These are phyloP conservation scores for Phytophthora cryptogea DNA, from an alignment of 352 stramenopile genomes.

Conservation along the genomic window DNA sequence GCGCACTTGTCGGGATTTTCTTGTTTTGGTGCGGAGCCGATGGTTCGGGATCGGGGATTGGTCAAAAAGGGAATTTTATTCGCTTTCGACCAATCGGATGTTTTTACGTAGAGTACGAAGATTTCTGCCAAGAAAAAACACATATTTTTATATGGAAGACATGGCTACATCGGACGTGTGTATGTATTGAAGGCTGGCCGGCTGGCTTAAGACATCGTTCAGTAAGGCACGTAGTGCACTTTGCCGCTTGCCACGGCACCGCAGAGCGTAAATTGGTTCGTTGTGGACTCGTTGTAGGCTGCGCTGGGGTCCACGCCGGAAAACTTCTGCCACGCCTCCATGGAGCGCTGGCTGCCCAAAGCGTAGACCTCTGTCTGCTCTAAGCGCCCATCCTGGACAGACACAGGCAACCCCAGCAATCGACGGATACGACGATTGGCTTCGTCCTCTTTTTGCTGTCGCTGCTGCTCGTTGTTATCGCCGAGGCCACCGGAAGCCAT, in stretches of 20 bases:
- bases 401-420: slow-evolving; percentile 58
- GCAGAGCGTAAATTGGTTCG: slow-evolving; percentile 84
- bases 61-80: slow-evolving; percentile 5
- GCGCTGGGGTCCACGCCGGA: slow-evolving; percentile 62
- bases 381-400: slow-evolving; percentile 34
- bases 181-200: too few species aligned
- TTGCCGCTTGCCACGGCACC: slow-evolving; percentile 28
- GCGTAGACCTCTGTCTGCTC: slow-evolving; percentile 49
- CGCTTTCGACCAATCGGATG: slow-evolving; percentile 15
- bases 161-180: not conserved
- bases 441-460: slow-evolving; percentile 26
- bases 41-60: slow-evolving; percentile 6
- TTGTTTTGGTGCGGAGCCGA: not conserved
- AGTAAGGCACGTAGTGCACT: slow-evolving; percentile 70
- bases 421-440: slow-evolving; percentile 70
- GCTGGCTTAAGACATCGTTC: not conserved
- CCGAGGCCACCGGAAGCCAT: slow-evolving; percentile 17
- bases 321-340: slow-evolving; percentile 67
- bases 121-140: slow-evolving; percentile 5
- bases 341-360: slow-evolving; percentile 49
- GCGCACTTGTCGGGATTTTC: slow-evolving; percentile 19
- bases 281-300: slow-evolving; percentile 82
- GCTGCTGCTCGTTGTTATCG: slow-evolving; percentile 22
- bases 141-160: not conserved
- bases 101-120: slow-evolving; percentile 1